phyloP scores from a whole-genome alignment of 2,329 filamentous ascomycete species.

The Xylariaceae sp. region DNA sequence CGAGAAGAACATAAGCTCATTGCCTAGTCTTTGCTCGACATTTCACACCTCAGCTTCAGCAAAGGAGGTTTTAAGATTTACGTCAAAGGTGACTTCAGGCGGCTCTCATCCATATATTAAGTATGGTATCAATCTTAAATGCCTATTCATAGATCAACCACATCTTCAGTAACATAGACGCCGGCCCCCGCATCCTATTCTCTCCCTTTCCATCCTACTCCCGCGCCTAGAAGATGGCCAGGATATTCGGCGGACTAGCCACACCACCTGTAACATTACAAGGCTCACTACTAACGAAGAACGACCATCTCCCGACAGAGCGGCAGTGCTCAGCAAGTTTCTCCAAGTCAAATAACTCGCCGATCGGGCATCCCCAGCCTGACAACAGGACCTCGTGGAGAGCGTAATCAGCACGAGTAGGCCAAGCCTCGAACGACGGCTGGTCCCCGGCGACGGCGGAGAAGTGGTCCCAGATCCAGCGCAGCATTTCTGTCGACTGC shows the following conservation, averaged over 20 bases:
- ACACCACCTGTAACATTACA: slow-evolving; percentile 40
- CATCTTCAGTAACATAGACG: too few species aligned
- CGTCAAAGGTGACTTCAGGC: too few species aligned
- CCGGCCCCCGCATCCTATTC: too few species aligned
- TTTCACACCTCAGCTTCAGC: too few species aligned
- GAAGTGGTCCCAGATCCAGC: slow-evolving; percentile 39
- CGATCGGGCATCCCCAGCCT: slow-evolving; percentile 48
- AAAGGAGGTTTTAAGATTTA: too few species aligned
- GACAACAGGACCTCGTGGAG: slow-evolving; percentile 45
- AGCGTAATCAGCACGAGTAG: slow-evolving; percentile 20
- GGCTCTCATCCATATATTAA: too few species aligned
- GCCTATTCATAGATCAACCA: too few species aligned
- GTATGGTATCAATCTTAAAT: too few species aligned
- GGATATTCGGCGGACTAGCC: slow-evolving; percentile 35
- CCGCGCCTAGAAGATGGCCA: slow-evolving; percentile 33
- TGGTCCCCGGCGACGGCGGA: slow-evolving; percentile 42
- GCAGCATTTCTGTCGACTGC: slow-evolving; percentile 41
- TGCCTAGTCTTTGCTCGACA: too few species aligned
- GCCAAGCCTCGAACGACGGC: slow-evolving; percentile 40
- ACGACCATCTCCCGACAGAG: slow-evolving; percentile 36
- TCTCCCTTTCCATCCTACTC: too few species aligned
- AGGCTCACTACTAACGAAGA: slow-evolving; percentile 46
- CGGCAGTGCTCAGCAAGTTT: slow-evolving; percentile 38
- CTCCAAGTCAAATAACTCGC: slow-evolving; percentile 48
- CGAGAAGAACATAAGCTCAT: too few species aligned